Conservation (phyloP, 257 asterid genomes). For the Salvia rosmarinus region DNA sequence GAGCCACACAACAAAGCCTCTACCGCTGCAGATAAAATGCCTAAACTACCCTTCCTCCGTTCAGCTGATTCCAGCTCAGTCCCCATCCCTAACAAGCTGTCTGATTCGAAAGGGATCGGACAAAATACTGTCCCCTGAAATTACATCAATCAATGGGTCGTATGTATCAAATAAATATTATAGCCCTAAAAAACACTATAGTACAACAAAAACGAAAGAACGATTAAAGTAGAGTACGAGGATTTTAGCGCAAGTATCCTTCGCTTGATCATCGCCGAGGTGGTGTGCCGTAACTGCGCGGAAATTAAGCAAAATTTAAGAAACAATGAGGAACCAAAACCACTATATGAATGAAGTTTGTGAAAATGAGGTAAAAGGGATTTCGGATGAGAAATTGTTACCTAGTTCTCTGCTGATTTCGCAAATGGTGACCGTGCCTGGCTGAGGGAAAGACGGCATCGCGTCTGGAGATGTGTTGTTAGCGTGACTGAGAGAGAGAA, state of each 20-base stretch:
- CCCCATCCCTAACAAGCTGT: slow-evolving; percentile 38
- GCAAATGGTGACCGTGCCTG: slow-evolving; percentile 84
- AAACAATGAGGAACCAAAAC: slow-evolving; percentile 1
- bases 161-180: not conserved
- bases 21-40: slow-evolving; percentile 45
- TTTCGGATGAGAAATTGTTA: slow-evolving; percentile 22
- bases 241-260: slow-evolving; percentile 73
- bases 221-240: slow-evolving; percentile 45
- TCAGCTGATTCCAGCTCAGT: slow-evolving; percentile 47
- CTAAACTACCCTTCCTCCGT: slow-evolving; percentile 43
- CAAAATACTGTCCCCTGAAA: slow-evolving; percentile 80
- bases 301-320: not conserved
- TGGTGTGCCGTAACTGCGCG: slow-evolving; percentile 71
- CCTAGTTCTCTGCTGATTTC: slow-evolving; percentile 89
- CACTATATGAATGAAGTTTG: not conserved
- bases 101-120: slow-evolving; percentile 67
- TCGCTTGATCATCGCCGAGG: slow-evolving; percentile 77
- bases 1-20: slow-evolving; percentile 60
- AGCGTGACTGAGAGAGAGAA: slow-evolving; percentile 14
- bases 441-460: slow-evolving; percentile 88
- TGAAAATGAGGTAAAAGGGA: slow-evolving; percentile 12
- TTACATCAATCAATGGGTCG: slow-evolving; percentile 5
- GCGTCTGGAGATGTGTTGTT: not conserved
- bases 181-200: not conserved
- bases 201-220: not conserved